phyloP scores from a whole-genome alignment of 371 early-diverging fungal genomes.

The Nematocida sp. region DNA sequence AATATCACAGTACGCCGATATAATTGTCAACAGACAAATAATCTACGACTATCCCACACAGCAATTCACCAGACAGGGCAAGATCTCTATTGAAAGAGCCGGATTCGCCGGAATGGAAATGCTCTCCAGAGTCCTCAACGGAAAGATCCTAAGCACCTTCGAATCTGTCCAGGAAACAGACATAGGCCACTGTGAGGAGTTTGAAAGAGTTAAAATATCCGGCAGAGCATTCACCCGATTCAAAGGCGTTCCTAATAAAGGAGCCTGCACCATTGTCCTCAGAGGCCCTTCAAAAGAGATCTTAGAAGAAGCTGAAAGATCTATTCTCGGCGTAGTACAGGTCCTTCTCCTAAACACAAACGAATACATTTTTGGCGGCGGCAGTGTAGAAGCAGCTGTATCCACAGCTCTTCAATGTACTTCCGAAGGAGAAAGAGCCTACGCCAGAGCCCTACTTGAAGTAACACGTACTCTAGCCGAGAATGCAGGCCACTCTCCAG shows the following conservation, averaged over 20 bases:
- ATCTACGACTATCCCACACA: constrained; percentile 99
- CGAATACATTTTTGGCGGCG: constrained; percentile 91
- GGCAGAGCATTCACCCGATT: constrained; percentile 75
- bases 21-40: constrained; percentile 95
- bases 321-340: constrained; percentile 92
- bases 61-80: constrained; percentile 84
- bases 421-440: constrained; percentile 87
- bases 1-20: constrained; percentile 78
- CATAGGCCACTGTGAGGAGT: constrained; percentile 83
- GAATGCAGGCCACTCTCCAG: constrained; percentile 91
- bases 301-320: constrained; percentile 96
- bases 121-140: constrained; percentile 71
- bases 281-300: constrained; percentile 91
- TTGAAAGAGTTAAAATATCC: constrained; percentile 92
- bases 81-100: constrained; percentile 94
- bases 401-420: constrained; percentile 86
- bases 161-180: constrained; percentile 73
- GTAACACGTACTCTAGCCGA: constrained; percentile 93
- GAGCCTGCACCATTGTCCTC: constrained; percentile 89
- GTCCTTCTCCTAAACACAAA: constrained; percentile 79
- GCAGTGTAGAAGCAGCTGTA: constrained; percentile 78
- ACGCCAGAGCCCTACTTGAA: constrained; percentile 85
- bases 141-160: constrained; percentile 94
- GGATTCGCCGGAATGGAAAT: constrained; percentile 98
- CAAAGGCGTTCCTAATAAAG: constrained; percentile 81